Evolutionary conservation across 2,329 filamentous ascomycete genomes (phyloP).

Genomic region (Didymella keratinophila): DNA sequence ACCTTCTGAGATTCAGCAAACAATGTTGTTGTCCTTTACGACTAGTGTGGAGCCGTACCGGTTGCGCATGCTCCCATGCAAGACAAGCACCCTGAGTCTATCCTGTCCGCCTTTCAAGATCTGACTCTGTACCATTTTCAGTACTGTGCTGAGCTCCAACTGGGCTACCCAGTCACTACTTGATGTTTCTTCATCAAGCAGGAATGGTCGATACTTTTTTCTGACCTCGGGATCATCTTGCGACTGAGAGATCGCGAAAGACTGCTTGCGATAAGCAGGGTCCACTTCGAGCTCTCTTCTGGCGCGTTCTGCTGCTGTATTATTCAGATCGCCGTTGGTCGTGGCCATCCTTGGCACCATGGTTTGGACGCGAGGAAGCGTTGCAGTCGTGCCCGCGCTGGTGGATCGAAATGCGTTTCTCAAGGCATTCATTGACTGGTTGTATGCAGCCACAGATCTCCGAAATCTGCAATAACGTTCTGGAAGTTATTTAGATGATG

Average conservation of each 20-base stretch:
- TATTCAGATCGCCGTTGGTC: slow-evolving; percentile 38
- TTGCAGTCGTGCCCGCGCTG: slow-evolving; percentile 1
- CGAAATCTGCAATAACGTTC: neutral
- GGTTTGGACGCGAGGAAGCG: slow-evolving; percentile 5
- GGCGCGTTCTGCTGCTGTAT: slow-evolving; percentile 31
- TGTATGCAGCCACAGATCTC: neutral
- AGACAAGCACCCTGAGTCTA: slow-evolving; percentile 64
- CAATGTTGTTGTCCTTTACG: too few relatives aligned
- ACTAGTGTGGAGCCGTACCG: slow-evolving; percentile 42
- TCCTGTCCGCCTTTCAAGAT: slow-evolving; percentile 48
- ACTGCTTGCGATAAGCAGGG: slow-evolving; percentile 21
- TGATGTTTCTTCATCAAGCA: slow-evolving; percentile 53
- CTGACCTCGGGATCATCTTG: slow-evolving; percentile 60
- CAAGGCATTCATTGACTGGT: slow-evolving; percentile 7
- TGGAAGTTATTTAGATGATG: neutral
- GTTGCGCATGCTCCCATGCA: slow-evolving; percentile 67
- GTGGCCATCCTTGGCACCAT: slow-evolving; percentile 15
- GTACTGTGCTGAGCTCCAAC: slow-evolving; percentile 63
- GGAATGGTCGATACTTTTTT: slow-evolving; percentile 64
- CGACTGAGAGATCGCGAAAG: slow-evolving; percentile 55
- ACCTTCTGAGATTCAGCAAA: slow-evolving; percentile 50
- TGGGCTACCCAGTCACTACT: slow-evolving; percentile 63
- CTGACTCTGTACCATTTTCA: slow-evolving; percentile 61
- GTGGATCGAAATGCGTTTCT: slow-evolving; percentile 1
- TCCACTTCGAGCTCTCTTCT: slow-evolving; percentile 25